Percentiles rank a stretch among this genome's conserved stretches.
Conservation (phyloP, 306 rosid genomes). For the Gillenia trifoliata region DNA sequence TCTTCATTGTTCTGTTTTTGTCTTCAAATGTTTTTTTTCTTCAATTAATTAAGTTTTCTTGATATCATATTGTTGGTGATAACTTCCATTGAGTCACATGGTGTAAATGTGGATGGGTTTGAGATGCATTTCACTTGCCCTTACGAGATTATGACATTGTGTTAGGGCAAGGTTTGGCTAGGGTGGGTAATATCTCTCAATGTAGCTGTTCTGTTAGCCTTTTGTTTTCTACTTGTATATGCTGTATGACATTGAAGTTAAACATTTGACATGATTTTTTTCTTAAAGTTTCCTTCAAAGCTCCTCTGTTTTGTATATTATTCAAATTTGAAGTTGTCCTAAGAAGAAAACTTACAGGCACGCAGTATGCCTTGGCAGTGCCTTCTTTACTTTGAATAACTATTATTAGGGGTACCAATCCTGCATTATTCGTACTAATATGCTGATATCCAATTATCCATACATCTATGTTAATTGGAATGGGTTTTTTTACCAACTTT, state of each 20-base stretch:
- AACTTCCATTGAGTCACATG: too few relatives aligned
- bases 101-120: not conserved
- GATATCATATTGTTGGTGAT: not conserved
- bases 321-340: not conserved
- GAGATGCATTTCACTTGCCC: not conserved
- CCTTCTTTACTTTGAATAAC: not conserved
- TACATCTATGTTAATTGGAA: not conserved
- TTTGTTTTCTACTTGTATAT: not conserved
- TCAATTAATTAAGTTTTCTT: not conserved
- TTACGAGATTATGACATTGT: not conserved
- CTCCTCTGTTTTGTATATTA: not conserved
- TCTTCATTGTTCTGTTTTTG: not conserved
- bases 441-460: not conserved
- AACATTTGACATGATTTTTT: not conserved
- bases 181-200: not conserved
- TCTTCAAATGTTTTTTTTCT: not conserved
- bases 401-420: not conserved
- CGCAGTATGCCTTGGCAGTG: not conserved
- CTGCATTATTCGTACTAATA: not conserved
- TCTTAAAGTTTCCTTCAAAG: not conserved
- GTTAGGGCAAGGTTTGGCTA: not conserved
- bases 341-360: not conserved
- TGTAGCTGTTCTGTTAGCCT: not conserved
- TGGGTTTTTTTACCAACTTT: not conserved
- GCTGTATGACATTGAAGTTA: not conserved